phyloP scores from a whole-genome alignment of 495 filamentous ascomycete species.

The Podospora australis region DNA sequence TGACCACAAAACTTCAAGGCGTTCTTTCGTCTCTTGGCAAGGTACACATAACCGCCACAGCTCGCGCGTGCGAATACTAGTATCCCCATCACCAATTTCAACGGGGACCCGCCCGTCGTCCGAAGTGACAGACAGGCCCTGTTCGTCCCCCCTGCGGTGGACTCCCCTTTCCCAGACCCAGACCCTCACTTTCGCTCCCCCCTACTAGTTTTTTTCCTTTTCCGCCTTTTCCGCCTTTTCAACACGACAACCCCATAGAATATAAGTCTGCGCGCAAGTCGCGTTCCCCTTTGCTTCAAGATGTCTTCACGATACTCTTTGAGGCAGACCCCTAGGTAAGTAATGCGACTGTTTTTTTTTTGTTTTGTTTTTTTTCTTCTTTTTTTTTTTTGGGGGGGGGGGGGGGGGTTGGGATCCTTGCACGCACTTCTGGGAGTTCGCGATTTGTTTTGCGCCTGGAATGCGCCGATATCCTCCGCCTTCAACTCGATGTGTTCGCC shows the following conservation, averaged over 20 bases:
- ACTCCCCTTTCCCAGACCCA: no score
- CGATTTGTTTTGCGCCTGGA: background rate
- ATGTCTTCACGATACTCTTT: conserved; percentile 37
- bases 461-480: background rate
- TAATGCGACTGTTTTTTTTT: background rate
- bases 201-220: background rate
- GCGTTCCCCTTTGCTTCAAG: conserved; percentile 11
- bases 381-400: background rate
- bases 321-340: conserved; percentile 47
- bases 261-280: conserved; percentile 14
- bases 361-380: background rate
- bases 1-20: no score
- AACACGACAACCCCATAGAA: conserved; percentile 1
- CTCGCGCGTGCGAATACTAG: conserved; percentile 16
- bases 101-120: no score
- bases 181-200: no score
- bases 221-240: background rate
- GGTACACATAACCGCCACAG: no score
- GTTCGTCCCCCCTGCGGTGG: no score
- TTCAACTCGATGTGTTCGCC: background rate
- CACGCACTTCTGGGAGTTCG: background rate
- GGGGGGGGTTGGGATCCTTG: background rate
- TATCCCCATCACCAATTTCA: background rate
- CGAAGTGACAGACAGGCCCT: no score
- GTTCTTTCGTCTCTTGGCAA: no score